Evolutionary conservation across 2,329 filamentous ascomycete genomes (phyloP).

Genomic region (Cytospora piceicola): DNA sequence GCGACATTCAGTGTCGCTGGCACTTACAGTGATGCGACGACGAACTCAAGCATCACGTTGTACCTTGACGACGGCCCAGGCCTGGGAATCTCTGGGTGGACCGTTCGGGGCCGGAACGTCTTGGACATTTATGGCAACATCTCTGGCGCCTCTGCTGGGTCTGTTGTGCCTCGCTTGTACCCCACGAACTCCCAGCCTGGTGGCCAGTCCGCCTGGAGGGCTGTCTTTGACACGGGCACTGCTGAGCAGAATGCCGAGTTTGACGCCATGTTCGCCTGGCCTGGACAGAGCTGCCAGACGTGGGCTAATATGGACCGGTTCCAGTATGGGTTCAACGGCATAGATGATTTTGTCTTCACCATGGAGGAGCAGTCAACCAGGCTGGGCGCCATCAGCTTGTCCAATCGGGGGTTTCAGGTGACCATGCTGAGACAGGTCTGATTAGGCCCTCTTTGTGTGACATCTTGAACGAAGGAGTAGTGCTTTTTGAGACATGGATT

Average conservation of each 20-base stretch:
- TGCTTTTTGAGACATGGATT: not conserved
- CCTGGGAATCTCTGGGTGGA: slow-evolving; percentile 44
- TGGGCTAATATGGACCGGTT: slow-evolving; percentile 25
- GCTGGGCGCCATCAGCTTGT: not conserved
- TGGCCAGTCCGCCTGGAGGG: slow-evolving; percentile 14
- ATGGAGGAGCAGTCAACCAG: not conserved
- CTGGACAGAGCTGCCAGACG: slow-evolving; percentile 23
- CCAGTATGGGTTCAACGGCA: slow-evolving; percentile 12
- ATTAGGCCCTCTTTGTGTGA: not conserved
- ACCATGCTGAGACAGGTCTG: slow-evolving; percentile 3
- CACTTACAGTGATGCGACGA: slow-evolving; percentile 43
- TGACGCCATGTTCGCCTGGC: slow-evolving; percentile 22
- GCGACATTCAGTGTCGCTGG: slow-evolving; percentile 36
- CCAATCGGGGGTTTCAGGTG: slow-evolving; percentile 13
- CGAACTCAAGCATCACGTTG: slow-evolving; percentile 47
- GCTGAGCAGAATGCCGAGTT: slow-evolving; percentile 9
- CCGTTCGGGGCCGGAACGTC: slow-evolving; percentile 47
- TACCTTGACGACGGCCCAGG: slow-evolving; percentile 45
- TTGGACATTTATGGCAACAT: slow-evolving; percentile 39
- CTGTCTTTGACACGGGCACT: slow-evolving; percentile 15
- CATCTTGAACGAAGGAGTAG: not conserved
- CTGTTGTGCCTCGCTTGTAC: slow-evolving; percentile 18
- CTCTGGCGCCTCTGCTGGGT: not conserved
- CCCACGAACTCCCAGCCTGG: slow-evolving; percentile 3
- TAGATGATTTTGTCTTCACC: slow-evolving; percentile 18